Evolutionary conservation across 805 yeast species (phyloP), one percentile per base, ranked within the genome.

Genomic region (Kodamaea hsintzibuensis): DNA sequence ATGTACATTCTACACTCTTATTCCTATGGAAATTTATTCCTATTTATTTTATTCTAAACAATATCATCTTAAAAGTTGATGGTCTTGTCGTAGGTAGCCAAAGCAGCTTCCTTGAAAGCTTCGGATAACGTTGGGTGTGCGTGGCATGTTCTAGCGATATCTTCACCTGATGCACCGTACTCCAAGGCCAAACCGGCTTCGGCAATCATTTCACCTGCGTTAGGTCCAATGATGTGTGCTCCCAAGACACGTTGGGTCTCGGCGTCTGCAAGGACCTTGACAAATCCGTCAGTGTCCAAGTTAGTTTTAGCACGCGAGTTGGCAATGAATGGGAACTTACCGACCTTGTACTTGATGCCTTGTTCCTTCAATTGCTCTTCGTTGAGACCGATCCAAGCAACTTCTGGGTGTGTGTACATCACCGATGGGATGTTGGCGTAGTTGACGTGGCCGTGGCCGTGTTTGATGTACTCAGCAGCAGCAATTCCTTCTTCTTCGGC

Each of bases 401-500:
- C 97, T 81, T 95, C 99, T 60, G 99, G 99, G 78, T 91, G 97
- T 49, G 98, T 87, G 82, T 95, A 95, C 99, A 95, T 95, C 62
- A 95, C 99, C 37, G 97, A 85, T 61, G 99, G 99, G 64, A 95
- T 95, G 79, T 89, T 96, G 65, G 86, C 96, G 78, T 95, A 95
- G 85, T 95, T 95, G 63, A 95, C 98, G 73, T 95, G 99, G 56
- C 99, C 99, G 70, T 88, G 89, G 61, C 98, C 99, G 62, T 76
- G 76, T 81, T 91, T 91, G 73, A 95, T 84, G 80, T 84, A 89
- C 79, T 95, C 99, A 61, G 82, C 98, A 62, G 97, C 98, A 55
- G 99, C 99, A 63, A 95, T 87, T 77, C 97, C 99, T 82, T 95
- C 99, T 74, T 95, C 99, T 82, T 95, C 99, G 59, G 99, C 99